Conservation (phyloP, 805 yeast genomes). For the Teunomyces kruisii region DNA sequence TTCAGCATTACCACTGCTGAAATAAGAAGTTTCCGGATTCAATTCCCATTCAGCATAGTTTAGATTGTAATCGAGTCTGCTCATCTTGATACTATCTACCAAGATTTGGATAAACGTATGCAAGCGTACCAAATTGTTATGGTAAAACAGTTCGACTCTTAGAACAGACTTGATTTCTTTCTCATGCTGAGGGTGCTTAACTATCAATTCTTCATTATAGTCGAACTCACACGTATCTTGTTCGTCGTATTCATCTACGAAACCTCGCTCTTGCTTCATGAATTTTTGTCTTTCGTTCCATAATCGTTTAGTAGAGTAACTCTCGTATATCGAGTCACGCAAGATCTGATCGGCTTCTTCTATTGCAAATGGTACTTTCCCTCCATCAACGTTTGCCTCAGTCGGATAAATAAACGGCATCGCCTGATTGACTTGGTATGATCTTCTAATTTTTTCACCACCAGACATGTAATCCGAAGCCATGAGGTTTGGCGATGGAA, state of each 20-base stretch:
- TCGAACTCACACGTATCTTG: slow-evolving; percentile 23
- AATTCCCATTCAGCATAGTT: slow-evolving; percentile 37
- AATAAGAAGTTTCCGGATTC: slow-evolving; percentile 30
- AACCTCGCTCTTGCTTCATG: slow-evolving; percentile 71
- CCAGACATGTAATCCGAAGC: slow-evolving; percentile 47
- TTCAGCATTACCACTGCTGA: slow-evolving; percentile 14
- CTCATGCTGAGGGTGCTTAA: slow-evolving; percentile 34
- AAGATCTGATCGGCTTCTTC: slow-evolving; percentile 76
- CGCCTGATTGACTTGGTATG: slow-evolving; percentile 64
- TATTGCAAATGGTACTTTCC: slow-evolving; percentile 65
- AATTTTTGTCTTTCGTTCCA: slow-evolving; percentile 71
- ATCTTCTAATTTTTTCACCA: slow-evolving; percentile 50
- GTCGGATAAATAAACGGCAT: slow-evolving; percentile 68
- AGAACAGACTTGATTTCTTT: slow-evolving; percentile 43
- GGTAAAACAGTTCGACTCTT: slow-evolving; percentile 63
- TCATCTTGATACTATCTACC: slow-evolving; percentile 60
- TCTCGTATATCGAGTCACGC: slow-evolving; percentile 58
- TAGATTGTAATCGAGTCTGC: slow-evolving; percentile 37
- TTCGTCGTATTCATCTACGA: slow-evolving; percentile 19
- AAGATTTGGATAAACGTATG: slow-evolving; percentile 65
- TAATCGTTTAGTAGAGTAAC: slow-evolving; percentile 67
- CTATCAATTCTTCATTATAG: slow-evolving; percentile 20
- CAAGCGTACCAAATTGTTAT: slow-evolving; percentile 49
- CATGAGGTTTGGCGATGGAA: slow-evolving; percentile 71
- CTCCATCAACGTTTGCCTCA: slow-evolving; percentile 15